phyloP scores from a whole-genome alignment of 2,329 filamentous ascomycete genomes.

The Neofusicoccum umdonicola region DNA sequence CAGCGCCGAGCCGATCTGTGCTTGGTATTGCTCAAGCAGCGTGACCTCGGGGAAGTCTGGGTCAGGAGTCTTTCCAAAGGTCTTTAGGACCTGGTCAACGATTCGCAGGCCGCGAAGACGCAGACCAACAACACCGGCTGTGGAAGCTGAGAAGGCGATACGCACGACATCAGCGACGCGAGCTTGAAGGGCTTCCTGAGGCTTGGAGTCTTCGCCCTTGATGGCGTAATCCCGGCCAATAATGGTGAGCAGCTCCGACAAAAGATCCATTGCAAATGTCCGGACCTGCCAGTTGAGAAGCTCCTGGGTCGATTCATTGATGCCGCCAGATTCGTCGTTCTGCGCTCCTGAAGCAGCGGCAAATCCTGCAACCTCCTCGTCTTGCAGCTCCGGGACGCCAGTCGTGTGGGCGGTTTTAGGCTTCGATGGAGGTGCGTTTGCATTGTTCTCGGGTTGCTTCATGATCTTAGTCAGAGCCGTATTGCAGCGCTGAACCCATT shows the following conservation, averaged over 20 bases:
- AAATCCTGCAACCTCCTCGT: constrained; percentile 96
- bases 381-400: constrained; percentile 73
- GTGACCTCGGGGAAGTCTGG: constrained; percentile 98
- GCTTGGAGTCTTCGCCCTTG: constrained; percentile 69
- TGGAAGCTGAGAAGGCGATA: constrained; percentile 96
- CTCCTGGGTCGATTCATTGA: constrained; percentile 64
- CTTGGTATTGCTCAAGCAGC: constrained; percentile 95
- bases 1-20: constrained; percentile 93
- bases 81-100: constrained; percentile 84
- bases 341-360: constrained; percentile 67
- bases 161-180: constrained; percentile 89
- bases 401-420: constrained; percentile 31
- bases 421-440: constrained; percentile 46
- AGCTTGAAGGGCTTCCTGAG: constrained; percentile 75
- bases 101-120: constrained; percentile 90
- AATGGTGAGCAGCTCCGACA: constrained; percentile 77
- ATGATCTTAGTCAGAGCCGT: constrained; percentile 80
- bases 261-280: constrained; percentile 86
- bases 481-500: constrained; percentile 90
- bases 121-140: constrained; percentile 84
- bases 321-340: constrained; percentile 41
- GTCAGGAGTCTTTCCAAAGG: constrained; percentile 95
- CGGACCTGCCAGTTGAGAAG: constrained; percentile 92
- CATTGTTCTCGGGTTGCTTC: constrained; percentile 50
- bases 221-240: constrained; percentile 75